Percentiles rank a stretch among this genome's conserved stretches.
Evolutionary conservation across 1,284 basidiomycete species (phyloP).

Genomic region (Grifola frondosa): DNA sequence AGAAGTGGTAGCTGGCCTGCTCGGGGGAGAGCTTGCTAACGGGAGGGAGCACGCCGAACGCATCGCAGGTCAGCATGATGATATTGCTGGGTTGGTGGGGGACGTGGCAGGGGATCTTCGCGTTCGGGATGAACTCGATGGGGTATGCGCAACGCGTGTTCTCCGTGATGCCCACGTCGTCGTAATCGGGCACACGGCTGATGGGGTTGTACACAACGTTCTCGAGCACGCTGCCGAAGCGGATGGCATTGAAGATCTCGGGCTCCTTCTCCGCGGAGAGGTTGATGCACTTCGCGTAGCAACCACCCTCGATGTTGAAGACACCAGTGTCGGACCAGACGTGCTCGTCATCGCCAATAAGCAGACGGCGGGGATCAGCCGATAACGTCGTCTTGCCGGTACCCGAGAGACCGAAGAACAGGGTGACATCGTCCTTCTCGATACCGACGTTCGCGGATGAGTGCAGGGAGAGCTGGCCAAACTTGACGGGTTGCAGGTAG

Average conservation of each 20-base stretch:
- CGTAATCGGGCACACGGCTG: conserved; percentile 89
- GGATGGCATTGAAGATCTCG: conserved; percentile 96
- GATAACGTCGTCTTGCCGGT: conserved; percentile 98
- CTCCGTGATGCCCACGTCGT: conserved; percentile 96
- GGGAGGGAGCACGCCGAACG: conserved; percentile 96
- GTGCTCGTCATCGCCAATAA: conserved; percentile 98
- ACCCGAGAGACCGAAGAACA: conserved; percentile 99
- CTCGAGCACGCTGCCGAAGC: conserved; percentile 95
- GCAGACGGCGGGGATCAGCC: conserved; percentile 85
- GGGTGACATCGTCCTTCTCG: conserved; percentile 87
- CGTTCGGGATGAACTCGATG: conserved; percentile 96
- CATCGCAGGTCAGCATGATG: conserved; percentile 98
- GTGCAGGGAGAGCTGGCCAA: conserved; percentile 96
- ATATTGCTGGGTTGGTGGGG: conserved; percentile 90
- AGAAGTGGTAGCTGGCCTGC: conserved; percentile 98
- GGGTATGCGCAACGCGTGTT: conserved; percentile 99
- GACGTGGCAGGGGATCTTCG: conserved; percentile 88
- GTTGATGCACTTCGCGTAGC: conserved; percentile 99
- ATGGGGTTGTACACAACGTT: conserved; percentile 98
- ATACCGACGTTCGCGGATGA: conserved; percentile 98
- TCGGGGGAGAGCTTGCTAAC: conserved; percentile 91
- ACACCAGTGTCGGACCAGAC: conserved; percentile 98
- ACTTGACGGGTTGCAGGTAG: conserved; percentile 99
- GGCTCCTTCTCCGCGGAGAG: conserved; percentile 96
- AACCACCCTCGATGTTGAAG: conserved; percentile 99